Evolutionary conservation across 2,329 filamentous ascomycete species (phyloP).

Genomic region (Trichophyton verrucosum): DNA sequence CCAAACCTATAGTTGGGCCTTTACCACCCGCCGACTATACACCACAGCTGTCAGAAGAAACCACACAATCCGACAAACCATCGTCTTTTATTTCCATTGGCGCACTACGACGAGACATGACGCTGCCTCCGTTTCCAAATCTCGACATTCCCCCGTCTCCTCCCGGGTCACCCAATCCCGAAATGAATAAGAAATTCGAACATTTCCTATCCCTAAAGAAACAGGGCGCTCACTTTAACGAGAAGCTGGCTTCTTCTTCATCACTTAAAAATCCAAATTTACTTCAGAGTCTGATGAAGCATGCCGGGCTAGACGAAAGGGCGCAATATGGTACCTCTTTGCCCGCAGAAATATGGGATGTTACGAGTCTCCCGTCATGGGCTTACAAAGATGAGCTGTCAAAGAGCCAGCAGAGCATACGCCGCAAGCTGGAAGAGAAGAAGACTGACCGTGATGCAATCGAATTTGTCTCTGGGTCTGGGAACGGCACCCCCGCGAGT

Average conservation of each 20-base stretch:
- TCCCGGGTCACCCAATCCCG: slow-evolving; percentile 33
- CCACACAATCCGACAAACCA: slow-evolving; percentile 14
- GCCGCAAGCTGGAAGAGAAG: slow-evolving; percentile 25
- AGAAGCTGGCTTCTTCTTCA: slow-evolving; percentile 44
- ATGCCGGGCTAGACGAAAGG: slow-evolving; percentile 42
- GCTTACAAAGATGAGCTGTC: slow-evolving; percentile 38
- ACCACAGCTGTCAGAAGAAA: slow-evolving; percentile 3
- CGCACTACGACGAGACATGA: slow-evolving; percentile 44
- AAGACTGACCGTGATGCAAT: slow-evolving; percentile 25
- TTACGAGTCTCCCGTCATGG: slow-evolving; percentile 28
- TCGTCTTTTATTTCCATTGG: slow-evolving; percentile 41
- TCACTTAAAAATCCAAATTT: slow-evolving; percentile 49
- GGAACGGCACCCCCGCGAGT: slow-evolving; percentile 11
- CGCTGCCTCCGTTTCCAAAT: slow-evolving; percentile 36
- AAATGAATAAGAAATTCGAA: slow-evolving; percentile 44
- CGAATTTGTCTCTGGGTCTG: slow-evolving; percentile 26
- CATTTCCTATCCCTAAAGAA: slow-evolving; percentile 51
- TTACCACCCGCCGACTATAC: slow-evolving; percentile 18
- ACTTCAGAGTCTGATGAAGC: slow-evolving; percentile 44
- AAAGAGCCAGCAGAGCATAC: slow-evolving; percentile 30
- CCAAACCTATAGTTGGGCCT: slow-evolving; percentile 24
- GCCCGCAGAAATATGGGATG: slow-evolving; percentile 30
- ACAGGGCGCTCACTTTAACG: slow-evolving; percentile 52
- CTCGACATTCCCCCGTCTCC: slow-evolving; percentile 36
- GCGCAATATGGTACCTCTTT: slow-evolving; percentile 44